Conservation (phyloP, 1,284 basidiomycete genomes). For the Clitocybe nebularis region DNA sequence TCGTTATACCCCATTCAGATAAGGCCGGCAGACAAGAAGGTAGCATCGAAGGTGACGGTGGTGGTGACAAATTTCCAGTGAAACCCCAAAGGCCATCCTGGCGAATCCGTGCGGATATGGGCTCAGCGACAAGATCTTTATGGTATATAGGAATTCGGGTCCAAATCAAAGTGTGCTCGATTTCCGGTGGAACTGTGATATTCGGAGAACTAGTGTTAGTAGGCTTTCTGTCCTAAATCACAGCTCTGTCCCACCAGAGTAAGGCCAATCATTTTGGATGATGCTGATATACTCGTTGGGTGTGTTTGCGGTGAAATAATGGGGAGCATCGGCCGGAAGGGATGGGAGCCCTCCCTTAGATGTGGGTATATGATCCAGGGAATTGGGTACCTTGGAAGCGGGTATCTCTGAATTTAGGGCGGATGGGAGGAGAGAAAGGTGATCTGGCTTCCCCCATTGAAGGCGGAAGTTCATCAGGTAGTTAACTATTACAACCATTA, state of each 20-base stretch:
- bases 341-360: slow-evolving; percentile 15
- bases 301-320: slow-evolving; percentile 63
- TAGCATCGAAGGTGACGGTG: slow-evolving; percentile 62
- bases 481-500: slow-evolving; percentile 40
- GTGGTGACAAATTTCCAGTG: slow-evolving; percentile 54
- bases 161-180: slow-evolving; percentile 78
- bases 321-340: slow-evolving; percentile 30
- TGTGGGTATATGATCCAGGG: slow-evolving; percentile 9
- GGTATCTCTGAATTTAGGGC: slow-evolving; percentile 29
- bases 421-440: slow-evolving; percentile 50
- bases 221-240: slow-evolving; percentile 21
- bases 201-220: neutral
- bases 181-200: slow-evolving; percentile 57
- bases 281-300: slow-evolving; percentile 60
- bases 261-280: slow-evolving; percentile 82
- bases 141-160: slow-evolving; percentile 68
- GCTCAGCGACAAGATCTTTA: slow-evolving; percentile 38
- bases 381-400: slow-evolving; percentile 2
- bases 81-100: slow-evolving; percentile 79
- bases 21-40: slow-evolving; percentile 54
- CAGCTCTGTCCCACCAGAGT: slow-evolving; percentile 44
- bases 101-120: slow-evolving; percentile 48
- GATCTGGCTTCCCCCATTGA: slow-evolving; percentile 70
- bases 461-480: slow-evolving; percentile 64
- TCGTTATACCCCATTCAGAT: slow-evolving; percentile 64